These are phyloP conservation scores for Taphrina pruni DNA, from an alignment of 1,139 yeast genomes.

Conservation along the genomic window DNA sequence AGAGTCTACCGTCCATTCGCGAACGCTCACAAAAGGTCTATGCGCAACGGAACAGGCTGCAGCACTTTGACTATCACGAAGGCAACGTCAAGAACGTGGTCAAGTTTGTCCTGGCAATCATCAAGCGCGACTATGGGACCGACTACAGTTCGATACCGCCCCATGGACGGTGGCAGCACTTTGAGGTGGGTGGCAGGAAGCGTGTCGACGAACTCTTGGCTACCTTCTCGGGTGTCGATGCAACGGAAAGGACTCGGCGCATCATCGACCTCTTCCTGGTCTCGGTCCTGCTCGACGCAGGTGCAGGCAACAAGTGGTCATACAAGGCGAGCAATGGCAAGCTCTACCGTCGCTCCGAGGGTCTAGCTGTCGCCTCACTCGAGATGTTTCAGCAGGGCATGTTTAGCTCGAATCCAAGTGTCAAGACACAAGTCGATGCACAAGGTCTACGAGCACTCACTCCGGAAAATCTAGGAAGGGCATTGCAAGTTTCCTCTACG, in stretches of 20 bases:
- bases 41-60: slow-evolving; percentile 50
- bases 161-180: slow-evolving; percentile 69
- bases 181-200: slow-evolving; percentile 57
- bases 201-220: slow-evolving; percentile 57
- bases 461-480: slow-evolving; percentile 49
- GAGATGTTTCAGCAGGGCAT: slow-evolving; percentile 61
- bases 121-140: slow-evolving; percentile 56
- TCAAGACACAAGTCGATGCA: slow-evolving; percentile 57
- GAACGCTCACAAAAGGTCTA: slow-evolving; percentile 58
- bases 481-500: slow-evolving; percentile 57
- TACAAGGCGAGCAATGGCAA: slow-evolving; percentile 52
- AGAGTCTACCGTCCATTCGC: slow-evolving; percentile 60
- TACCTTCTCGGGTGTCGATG: slow-evolving; percentile 50
- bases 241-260: slow-evolving; percentile 58
- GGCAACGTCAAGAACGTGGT: slow-evolving; percentile 23
- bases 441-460: slow-evolving; percentile 52
- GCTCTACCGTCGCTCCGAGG: slow-evolving; percentile 60
- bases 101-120: slow-evolving; percentile 35
- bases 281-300: slow-evolving; percentile 67
- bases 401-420: slow-evolving; percentile 53
- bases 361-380: slow-evolving; percentile 64
- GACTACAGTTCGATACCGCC: slow-evolving; percentile 59
- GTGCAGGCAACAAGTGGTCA: slow-evolving; percentile 65
- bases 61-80: slow-evolving; percentile 30
- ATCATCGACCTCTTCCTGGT: slow-evolving; percentile 63